phyloP scores from a whole-genome alignment of 768 basidiomycete species.

The Suillus cothurnatus region DNA sequence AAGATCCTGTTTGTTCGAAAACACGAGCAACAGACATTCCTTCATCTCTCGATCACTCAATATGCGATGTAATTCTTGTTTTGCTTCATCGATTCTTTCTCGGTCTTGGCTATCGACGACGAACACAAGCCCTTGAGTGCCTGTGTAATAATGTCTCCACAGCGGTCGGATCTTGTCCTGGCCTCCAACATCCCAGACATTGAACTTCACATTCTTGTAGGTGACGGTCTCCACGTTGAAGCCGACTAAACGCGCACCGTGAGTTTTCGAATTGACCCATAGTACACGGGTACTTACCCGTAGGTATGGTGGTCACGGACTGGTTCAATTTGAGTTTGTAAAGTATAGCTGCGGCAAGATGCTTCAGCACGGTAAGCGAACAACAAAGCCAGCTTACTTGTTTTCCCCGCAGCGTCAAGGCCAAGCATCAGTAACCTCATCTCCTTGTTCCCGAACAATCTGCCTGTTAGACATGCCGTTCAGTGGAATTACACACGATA shows the following conservation, averaged over 20 bases:
- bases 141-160: conserved; percentile 99
- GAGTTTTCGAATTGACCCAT: conserved; percentile 10
- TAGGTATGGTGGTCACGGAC: conserved; percentile 97
- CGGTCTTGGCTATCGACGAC: conserved; percentile 97
- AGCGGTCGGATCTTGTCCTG: conserved; percentile 99
- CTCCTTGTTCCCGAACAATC: conserved; percentile 98
- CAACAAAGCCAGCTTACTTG: conserved; percentile 62
- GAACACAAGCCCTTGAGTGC: conserved; percentile 97
- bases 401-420: conserved; percentile 97
- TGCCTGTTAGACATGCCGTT: conserved; percentile 51
- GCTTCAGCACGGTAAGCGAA: conserved; percentile 15
- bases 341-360: conserved; percentile 72
- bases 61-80: conserved; percentile 94
- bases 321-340: conserved; percentile 99
- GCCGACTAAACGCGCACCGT: conserved; percentile 60
- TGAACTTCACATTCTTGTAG: conserved; percentile 97
- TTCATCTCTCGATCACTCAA: conserved; percentile 98
- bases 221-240: conserved; percentile 99
- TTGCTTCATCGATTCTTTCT: conserved; percentile 95
- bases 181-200: conserved; percentile 97
- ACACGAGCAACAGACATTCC: conserved; percentile 95
- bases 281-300: conserved; percentile 52
- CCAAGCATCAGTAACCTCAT: conserved; percentile 98
- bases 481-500: conserved; percentile 10
- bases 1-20: conserved; percentile 99